Percentiles rank a stretch among this genome's conserved stretches.
Evolutionary conservation across 306 rosid genomes (phyloP).

Genomic region (Begonia fuchsioides): DNA sequence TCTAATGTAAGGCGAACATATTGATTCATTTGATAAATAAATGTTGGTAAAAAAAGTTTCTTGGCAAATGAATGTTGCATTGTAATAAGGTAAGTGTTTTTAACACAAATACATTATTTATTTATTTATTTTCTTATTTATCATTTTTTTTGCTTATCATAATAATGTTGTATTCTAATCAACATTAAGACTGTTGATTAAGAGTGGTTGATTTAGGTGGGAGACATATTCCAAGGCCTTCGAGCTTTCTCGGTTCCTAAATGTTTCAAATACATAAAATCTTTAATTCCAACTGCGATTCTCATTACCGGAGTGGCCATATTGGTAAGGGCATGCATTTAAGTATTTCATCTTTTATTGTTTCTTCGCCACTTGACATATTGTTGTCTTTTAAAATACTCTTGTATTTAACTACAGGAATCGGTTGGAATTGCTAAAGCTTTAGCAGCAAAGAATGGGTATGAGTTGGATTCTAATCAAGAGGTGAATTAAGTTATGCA

Average conservation of each 20-base stretch:
- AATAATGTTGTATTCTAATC: too few species aligned
- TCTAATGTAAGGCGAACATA: too few species aligned
- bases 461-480: too few species aligned
- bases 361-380: slow-evolving; percentile 5
- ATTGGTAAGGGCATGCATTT: slow-evolving; percentile 47
- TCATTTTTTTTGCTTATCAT: too few species aligned
- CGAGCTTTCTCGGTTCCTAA: slow-evolving; percentile 79
- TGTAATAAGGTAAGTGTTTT: too few species aligned
- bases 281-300: too few species aligned
- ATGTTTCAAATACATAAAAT: slow-evolving; percentile 40
- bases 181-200: slow-evolving; percentile 8
- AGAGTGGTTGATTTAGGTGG: slow-evolving; percentile 44
- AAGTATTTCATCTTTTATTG: slow-evolving; percentile 2
- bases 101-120: too few species aligned
- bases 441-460: too few species aligned
- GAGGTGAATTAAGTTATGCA: slow-evolving; percentile 36
- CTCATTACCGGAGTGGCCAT: slow-evolving; percentile 96
- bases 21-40: too few species aligned
- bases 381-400: slow-evolving; percentile 1
- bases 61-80: too few species aligned
- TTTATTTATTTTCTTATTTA: too few species aligned
- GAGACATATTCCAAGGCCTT: slow-evolving; percentile 88
- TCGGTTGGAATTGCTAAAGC: slow-evolving; percentile 99
- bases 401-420: slow-evolving; percentile 46
- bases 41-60: too few species aligned